Base-by-base conservation (phyloP, 2,329 filamentous ascomycete genomes). In the Colletotrichum camelliae region DNA sequence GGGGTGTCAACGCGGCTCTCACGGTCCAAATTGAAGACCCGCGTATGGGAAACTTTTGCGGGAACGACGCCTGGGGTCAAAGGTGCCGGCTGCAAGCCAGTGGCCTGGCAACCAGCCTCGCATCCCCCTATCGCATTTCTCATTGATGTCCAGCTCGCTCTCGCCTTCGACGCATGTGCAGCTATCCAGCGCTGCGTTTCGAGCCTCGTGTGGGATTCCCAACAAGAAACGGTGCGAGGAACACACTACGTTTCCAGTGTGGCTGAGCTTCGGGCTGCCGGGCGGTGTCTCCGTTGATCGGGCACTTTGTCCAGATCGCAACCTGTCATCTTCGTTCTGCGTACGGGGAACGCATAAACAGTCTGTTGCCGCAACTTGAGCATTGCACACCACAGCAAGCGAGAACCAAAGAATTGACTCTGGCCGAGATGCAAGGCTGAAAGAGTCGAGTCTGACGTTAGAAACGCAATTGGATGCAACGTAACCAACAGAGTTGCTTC, bases 231-330 rank as follows among this genome's bases (percentile, higher is more conserved):
- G 48, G 52, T 67, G 61, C 29, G 58, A 72, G 37, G 57, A 39
- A 61, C 43, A 64, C 21, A 60, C 67, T 75, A 67, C 71, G 65
- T 74, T 65, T 61, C 33, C 58, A 76, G 66, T 62, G 72, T 75
- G 74, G 74, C 74, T 76, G 74, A 75, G 74, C 74, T 70, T 52
- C 61, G 72, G 71, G 33, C 35, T 71, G 66, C 72, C 58, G 70
- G 70, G 43, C 70, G 74, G 70, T 73, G 58, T 76, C 74, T 69
- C 70, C 74, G 65, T 76, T 74, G 57, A 73, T 76, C 74, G 74
- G 64, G 64, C 9, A 33, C 35, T 24, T 29, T 52, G 64, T 37
- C 68, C 65, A 48, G 43, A 75, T 72, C 73, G 57, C 55, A 58
- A 67, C 37, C 52, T 75, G 72, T 67, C 69, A 60, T 66, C 13